Percentiles rank a stretch among this genome's conserved stretches.
These are phyloP conservation scores for Lablab purpureus DNA, from an alignment of 306 rosid genomes.

Conservation along the genomic window DNA sequence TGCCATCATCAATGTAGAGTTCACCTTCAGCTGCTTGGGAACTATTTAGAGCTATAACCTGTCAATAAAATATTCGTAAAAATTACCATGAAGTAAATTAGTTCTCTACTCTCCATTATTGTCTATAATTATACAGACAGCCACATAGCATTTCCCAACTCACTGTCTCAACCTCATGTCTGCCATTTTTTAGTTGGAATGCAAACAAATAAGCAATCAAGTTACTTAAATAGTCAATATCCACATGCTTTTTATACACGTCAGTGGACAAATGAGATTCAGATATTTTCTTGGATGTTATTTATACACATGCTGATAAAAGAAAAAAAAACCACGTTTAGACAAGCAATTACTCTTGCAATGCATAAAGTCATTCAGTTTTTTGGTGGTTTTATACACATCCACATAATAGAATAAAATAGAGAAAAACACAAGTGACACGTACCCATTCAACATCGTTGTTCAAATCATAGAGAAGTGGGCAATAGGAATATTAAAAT, in stretches of 20 bases:
- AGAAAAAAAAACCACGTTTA: too few species aligned
- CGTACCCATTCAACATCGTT: background rate
- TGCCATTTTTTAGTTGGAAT: background rate
- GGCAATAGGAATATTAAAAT: slow-evolving; percentile 8
- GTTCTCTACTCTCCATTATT: slow-evolving; percentile 26
- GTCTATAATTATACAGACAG: slow-evolving; percentile 9
- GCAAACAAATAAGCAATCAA: slow-evolving; percentile 20
- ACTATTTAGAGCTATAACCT: slow-evolving; percentile 95
- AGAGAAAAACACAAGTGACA: slow-evolving; percentile 4
- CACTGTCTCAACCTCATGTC: slow-evolving; percentile 8
- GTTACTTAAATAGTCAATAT: slow-evolving; percentile 31
- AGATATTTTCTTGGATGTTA: background rate
- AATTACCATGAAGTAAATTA: slow-evolving; percentile 35
- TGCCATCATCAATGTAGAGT: slow-evolving; percentile 86
- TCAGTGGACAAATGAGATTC: slow-evolving; percentile 3
- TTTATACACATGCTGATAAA: background rate
- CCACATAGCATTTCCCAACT: background rate
- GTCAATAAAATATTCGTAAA: slow-evolving; percentile 39
- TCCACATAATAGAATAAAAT: slow-evolving; percentile 33
- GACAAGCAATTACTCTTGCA: slow-evolving; percentile 2
- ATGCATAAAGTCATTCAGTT: slow-evolving; percentile 29
- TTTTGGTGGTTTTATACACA: background rate
- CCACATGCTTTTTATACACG: background rate
- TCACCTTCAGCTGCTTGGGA: slow-evolving; percentile 96
- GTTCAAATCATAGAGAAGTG: slow-evolving; percentile 14